Percentiles rank a stretch among this genome's conserved stretches.
phyloP scores from a whole-genome alignment of 306 rosid genomes.

The Castanea crenata region DNA sequence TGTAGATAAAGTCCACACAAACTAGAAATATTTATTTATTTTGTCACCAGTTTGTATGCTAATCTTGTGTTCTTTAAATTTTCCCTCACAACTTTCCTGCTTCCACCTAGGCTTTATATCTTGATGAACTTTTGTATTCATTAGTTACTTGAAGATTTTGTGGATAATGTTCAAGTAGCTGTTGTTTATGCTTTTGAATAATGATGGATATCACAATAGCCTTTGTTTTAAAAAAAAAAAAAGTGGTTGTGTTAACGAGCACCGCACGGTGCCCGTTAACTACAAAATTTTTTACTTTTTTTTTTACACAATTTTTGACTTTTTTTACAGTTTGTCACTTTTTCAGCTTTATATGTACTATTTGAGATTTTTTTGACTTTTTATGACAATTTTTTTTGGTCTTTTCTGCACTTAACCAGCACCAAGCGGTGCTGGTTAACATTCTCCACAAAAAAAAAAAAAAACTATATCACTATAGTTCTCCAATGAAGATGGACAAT shows the following conservation, averaged over 20 bases:
- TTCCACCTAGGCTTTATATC: not conserved
- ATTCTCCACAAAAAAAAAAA: too few relatives aligned
- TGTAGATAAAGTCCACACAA: not conserved
- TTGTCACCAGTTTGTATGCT: not conserved
- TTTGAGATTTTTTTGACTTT: too few relatives aligned
- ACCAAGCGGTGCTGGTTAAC: too few relatives aligned
- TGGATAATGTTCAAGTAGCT: not conserved
- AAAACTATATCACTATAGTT: not conserved
- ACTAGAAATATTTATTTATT: not conserved
- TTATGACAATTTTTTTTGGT: too few relatives aligned
- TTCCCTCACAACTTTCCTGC: not conserved
- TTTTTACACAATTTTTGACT: too few relatives aligned
- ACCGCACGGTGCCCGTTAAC: too few relatives aligned
- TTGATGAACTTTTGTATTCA: not conserved
- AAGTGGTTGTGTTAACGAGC: too few relatives aligned
- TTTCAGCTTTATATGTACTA: too few relatives aligned
- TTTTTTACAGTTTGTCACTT: too few relatives aligned
- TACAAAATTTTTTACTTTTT: too few relatives aligned
- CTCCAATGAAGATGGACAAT: not conserved
- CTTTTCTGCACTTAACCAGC: too few relatives aligned
- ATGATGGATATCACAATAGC: not conserved
- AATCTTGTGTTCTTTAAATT: not conserved
- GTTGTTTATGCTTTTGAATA: not conserved
- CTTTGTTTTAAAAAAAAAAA: not conserved
- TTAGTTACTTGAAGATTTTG: not conserved